Percentiles rank a stretch among this genome's conserved stretches.
These are phyloP conservation scores for Sophora flavescens DNA, from an alignment of 306 rosid species.

Conservation along the genomic window DNA sequence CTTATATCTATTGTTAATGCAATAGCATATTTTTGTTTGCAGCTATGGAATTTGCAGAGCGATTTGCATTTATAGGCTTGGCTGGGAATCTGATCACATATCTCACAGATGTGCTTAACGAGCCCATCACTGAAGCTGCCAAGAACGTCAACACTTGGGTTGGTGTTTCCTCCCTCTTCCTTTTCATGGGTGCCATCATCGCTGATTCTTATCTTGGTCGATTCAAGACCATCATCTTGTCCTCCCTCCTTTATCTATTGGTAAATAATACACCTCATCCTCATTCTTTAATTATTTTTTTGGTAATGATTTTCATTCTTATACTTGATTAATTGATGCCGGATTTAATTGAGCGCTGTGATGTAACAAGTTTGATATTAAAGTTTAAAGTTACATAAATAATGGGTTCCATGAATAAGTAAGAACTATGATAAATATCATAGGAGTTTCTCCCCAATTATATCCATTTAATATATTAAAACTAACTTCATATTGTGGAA, in stretches of 20 bases:
- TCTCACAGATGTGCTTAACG: slow-evolving; percentile 44
- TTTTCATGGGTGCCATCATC: slow-evolving; percentile 53
- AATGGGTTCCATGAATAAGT: no score
- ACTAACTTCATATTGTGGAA: background rate
- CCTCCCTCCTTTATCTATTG: slow-evolving; percentile 48
- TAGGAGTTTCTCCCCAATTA: no score
- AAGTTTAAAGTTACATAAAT: no score
- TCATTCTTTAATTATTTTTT: background rate
- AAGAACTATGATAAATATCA: no score
- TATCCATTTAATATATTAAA: no score
- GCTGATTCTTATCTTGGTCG: slow-evolving; percentile 62
- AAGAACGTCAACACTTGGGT: slow-evolving; percentile 59
- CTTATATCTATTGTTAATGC: background rate
- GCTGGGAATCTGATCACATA: slow-evolving; percentile 44
- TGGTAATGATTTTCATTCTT: no score
- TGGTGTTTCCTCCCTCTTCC: slow-evolving; percentile 55
- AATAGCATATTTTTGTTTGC: background rate
- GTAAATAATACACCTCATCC: slow-evolving; percentile 14
- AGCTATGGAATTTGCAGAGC: slow-evolving; percentile 58
- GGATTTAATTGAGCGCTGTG: background rate
- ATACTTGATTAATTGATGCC: no score
- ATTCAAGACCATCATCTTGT: slow-evolving; percentile 51
- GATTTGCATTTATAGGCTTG: slow-evolving; percentile 51
- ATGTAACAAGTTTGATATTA: background rate
- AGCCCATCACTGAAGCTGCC: slow-evolving; percentile 39